A percentile compares a stretch with the other conserved stretches of the same genome.
phyloP scores from a whole-genome alignment of 2,329 filamentous ascomycete genomes.

The Aureobasidium melanogenum region DNA sequence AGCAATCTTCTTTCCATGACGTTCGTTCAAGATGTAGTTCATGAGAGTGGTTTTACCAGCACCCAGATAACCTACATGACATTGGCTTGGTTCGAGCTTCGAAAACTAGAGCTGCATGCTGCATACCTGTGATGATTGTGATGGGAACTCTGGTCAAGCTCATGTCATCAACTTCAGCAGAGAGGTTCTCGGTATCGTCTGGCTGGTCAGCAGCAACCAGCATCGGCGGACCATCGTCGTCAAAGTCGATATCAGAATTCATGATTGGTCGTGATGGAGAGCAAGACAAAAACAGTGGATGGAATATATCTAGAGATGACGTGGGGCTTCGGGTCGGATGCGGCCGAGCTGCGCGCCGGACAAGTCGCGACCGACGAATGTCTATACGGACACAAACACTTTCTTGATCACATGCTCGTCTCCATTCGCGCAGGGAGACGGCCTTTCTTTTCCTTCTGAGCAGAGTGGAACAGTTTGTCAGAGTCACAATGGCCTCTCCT shows the following conservation, averaged over 20 bases:
- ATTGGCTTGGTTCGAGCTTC: background rate
- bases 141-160: slow-evolving; percentile 64
- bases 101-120: slow-evolving; percentile 17
- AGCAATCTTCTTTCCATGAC: slow-evolving; percentile 95
- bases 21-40: slow-evolving; percentile 90
- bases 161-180: slow-evolving; percentile 38
- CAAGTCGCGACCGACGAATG: background rate
- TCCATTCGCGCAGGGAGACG: background rate
- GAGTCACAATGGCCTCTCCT: slow-evolving; percentile 29
- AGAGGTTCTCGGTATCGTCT: slow-evolving; percentile 21
- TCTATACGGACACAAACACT: background rate
- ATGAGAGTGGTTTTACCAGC: slow-evolving; percentile 92
- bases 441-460: background rate
- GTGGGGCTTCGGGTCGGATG: background rate
- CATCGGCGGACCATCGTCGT: slow-evolving; percentile 55
- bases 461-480: background rate
- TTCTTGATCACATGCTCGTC: background rate
- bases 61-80: slow-evolving; percentile 73
- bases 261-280: background rate
- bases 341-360: background rate
- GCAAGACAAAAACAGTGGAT: background rate
- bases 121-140: slow-evolving; percentile 69
- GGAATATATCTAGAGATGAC: slow-evolving; percentile 4
- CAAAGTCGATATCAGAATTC: slow-evolving; percentile 47
- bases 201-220: slow-evolving; percentile 45